Evolutionary conservation across 352 stramenopile species (phyloP).

Genomic region (Globisporangium carolinianum): DNA sequence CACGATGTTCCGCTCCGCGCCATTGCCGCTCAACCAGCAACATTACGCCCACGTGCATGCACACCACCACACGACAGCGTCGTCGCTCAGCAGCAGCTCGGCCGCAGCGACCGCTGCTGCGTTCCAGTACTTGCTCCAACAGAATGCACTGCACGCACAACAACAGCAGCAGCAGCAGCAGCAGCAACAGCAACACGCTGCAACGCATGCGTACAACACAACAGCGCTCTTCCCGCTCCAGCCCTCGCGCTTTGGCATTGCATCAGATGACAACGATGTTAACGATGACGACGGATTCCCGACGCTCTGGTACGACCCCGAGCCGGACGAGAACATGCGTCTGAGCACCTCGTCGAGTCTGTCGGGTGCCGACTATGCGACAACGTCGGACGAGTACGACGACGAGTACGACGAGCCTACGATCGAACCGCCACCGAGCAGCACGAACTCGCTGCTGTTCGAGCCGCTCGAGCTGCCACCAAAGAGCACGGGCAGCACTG

Average conservation of each 20-base stretch:
- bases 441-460: slow-evolving; percentile 16
- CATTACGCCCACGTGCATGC: background rate
- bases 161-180: background rate
- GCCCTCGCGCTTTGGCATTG: background rate
- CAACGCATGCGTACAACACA: no score
- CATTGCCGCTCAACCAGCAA: slow-evolving; percentile 1
- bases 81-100: background rate
- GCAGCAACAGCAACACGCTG: background rate
- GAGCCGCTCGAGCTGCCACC: slow-evolving; percentile 13
- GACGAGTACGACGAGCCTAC: slow-evolving; percentile 1
- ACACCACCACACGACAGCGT: background rate
- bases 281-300: slow-evolving; percentile 12
- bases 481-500: slow-evolving; percentile 8
- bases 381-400: background rate
- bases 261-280: slow-evolving; percentile 8
- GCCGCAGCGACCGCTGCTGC: background rate
- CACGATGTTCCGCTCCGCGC: slow-evolving; percentile 11
- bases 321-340: slow-evolving; percentile 7
- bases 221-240: background rate
- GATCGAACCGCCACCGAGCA: slow-evolving; percentile 9
- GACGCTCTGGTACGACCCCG: slow-evolving; percentile 8
- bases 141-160: background rate
- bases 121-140: slow-evolving; percentile 3
- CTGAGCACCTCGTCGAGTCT: slow-evolving; percentile 2
- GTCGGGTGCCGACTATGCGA: background rate